phyloP scores from a whole-genome alignment of 768 basidiomycete genomes.

The Lentinula edodes region DNA sequence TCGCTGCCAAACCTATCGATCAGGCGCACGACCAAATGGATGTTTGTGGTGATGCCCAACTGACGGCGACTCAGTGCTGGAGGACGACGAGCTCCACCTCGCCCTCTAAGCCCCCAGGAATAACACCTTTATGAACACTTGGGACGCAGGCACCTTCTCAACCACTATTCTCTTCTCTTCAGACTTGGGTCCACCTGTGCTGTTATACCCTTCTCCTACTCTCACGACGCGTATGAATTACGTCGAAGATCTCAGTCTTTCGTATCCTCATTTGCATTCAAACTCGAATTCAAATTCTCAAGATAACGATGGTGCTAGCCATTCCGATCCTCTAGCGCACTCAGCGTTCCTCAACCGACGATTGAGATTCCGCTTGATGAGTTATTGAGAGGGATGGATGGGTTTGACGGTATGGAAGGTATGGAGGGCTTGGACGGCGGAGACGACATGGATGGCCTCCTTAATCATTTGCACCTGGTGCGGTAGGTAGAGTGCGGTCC shows the following conservation, averaged over 20 bases:
- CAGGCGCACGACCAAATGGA: constrained; percentile 10
- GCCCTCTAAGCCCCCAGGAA: not conserved
- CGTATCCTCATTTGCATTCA: constrained; percentile 4
- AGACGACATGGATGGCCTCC: no score
- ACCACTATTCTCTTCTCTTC: no score
- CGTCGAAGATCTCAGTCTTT: constrained; percentile 57
- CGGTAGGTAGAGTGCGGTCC: not conserved
- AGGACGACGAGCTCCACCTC: constrained; percentile 14
- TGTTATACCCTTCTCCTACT: no score
- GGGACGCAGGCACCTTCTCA: no score
- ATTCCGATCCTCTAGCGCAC: constrained; percentile 17
- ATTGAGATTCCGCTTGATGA: constrained; percentile 85
- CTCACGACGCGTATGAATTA: constrained; percentile 55
- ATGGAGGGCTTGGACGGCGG: no score
- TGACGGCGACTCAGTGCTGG: constrained; percentile 27
- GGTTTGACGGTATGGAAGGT: constrained; percentile 44
- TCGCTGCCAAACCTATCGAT: constrained; percentile 26
- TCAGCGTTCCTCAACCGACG: constrained; percentile 69
- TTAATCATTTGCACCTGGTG: not conserved
- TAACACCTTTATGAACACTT: not conserved
- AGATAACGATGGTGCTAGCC: no score
- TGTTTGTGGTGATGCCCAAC: constrained; percentile 31
- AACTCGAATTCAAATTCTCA: no score
- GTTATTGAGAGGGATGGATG: constrained; percentile 51
- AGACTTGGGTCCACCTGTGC: no score